These are phyloP conservation scores for Candida chauliodis DNA, from an alignment of 805 yeast species.

Conservation along the genomic window DNA sequence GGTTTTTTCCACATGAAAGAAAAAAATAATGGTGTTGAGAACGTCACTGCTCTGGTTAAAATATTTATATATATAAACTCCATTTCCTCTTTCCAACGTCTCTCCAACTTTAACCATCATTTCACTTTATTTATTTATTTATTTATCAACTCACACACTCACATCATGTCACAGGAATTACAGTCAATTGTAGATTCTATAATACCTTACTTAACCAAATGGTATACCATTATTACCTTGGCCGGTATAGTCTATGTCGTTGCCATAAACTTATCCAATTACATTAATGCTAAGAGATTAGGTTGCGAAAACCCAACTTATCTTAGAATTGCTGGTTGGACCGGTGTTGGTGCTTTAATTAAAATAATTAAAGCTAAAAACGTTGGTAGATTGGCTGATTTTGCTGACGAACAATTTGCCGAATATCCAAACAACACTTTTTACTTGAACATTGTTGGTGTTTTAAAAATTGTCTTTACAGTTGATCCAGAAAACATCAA, in stretches of 20 bases:
- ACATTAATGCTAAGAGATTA: constrained; percentile 2
- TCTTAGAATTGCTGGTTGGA: constrained; percentile 4
- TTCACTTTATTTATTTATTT: background rate
- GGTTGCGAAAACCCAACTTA: constrained; percentile 9
- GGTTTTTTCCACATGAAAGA: background rate
- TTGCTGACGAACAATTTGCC: constrained; percentile 10
- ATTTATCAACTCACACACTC: background rate
- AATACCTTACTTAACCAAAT: constrained; percentile 10
- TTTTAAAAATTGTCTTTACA: constrained; percentile 20
- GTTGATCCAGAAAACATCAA: constrained; percentile 36
- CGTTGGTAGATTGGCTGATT: constrained; percentile 24
- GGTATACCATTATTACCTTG: constrained; percentile 8
- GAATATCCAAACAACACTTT: constrained; percentile 9
- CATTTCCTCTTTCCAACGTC: no score
- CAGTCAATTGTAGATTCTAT: constrained; percentile 5
- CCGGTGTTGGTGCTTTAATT: constrained; percentile 11
- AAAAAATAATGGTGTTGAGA: no score
- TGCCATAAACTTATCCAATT: constrained; percentile 1
- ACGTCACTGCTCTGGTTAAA: no score
- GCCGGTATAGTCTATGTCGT: constrained; percentile 4
- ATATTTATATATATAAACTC: no score
- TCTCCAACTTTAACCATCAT: no score
- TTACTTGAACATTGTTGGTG: constrained; percentile 13
- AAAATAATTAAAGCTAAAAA: constrained; percentile 15
- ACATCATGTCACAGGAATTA: background rate